Conservation (phyloP, 306 rosid species). For the Nissolia schottii region DNA sequence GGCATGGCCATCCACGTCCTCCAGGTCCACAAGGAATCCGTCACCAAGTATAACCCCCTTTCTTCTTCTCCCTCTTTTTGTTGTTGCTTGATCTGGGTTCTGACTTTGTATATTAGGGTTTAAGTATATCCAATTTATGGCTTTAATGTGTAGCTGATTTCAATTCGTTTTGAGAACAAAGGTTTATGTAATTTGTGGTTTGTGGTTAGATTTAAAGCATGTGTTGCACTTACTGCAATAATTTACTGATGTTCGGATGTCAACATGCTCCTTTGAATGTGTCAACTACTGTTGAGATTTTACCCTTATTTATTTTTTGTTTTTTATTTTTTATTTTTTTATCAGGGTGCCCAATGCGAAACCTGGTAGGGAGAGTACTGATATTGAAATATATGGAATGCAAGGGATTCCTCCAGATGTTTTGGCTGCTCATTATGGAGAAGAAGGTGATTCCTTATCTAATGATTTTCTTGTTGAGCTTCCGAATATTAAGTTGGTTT, state of each 20-base stretch:
- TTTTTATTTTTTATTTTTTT: not conserved
- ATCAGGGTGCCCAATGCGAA: conserved; percentile 95
- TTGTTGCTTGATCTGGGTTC: not conserved
- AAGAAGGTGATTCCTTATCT: conserved; percentile 54
- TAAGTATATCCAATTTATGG: not conserved
- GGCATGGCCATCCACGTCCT: conserved; percentile 99
- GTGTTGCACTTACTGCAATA: not conserved
- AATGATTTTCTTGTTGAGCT: not conserved
- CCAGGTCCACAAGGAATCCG: conserved; percentile 97
- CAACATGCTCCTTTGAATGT: not conserved
- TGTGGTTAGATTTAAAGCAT: not conserved
- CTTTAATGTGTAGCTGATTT: not conserved
- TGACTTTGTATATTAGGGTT: not conserved
- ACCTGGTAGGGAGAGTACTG: conserved; percentile 83
- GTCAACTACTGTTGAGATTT: not conserved
- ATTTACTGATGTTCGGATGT: not conserved
- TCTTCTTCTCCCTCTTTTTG: not conserved
- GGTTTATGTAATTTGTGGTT: not conserved
- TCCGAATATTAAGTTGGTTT: not conserved
- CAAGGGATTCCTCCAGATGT: conserved; percentile 95
- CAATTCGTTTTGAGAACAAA: not conserved
- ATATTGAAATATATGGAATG: conserved; percentile 98
- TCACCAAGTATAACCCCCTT: conserved; percentile 73
- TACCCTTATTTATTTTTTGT: not conserved
- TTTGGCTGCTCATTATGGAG: conserved; percentile 96